Percentiles rank a stretch among this genome's conserved stretches.
Evolutionary conservation across 345 rosid genomes (phyloP).

Genomic region (Excoecaria agallocha): DNA sequence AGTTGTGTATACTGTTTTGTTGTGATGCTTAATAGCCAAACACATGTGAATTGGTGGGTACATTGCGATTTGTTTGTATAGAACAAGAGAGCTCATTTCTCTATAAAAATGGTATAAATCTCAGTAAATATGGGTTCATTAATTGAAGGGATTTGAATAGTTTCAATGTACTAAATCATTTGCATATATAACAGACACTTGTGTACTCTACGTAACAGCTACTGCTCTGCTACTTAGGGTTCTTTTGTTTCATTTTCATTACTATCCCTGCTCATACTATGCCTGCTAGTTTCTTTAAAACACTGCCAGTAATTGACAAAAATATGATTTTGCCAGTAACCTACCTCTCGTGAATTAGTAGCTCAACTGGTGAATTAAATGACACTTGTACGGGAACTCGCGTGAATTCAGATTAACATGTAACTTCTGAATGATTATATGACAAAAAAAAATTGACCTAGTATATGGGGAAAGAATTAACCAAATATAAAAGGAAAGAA

Average conservation of each 20-base stretch:
- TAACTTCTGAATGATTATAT: too few species aligned
- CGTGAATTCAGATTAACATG: too few species aligned
- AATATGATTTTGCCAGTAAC: neutral
- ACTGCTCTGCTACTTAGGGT: too few species aligned
- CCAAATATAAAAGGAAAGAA: neutral
- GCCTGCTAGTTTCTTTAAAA: neutral
- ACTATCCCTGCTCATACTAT: neutral
- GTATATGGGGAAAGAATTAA: too few species aligned
- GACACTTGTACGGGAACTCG: too few species aligned
- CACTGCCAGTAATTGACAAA: neutral
- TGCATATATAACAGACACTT: neutral
- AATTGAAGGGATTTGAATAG: neutral
- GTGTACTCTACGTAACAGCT: neutral
- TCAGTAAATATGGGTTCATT: neutral
- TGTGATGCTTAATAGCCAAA: constrained; percentile 49
- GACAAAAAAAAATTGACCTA: too few species aligned
- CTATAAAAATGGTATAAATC: constrained; percentile 2
- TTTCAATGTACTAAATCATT: neutral
- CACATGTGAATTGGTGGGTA: constrained; percentile 69
- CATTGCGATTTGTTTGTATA: constrained; percentile 42
- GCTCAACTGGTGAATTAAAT: too few species aligned
- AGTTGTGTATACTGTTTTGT: constrained; percentile 41
- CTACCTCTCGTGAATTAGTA: too few species aligned
- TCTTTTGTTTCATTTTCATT: constrained; percentile 1
- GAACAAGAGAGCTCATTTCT: constrained; percentile 22